phyloP scores from a whole-genome alignment of 805 yeast species.

The Wickerhamomyces kurtzmanii region DNA sequence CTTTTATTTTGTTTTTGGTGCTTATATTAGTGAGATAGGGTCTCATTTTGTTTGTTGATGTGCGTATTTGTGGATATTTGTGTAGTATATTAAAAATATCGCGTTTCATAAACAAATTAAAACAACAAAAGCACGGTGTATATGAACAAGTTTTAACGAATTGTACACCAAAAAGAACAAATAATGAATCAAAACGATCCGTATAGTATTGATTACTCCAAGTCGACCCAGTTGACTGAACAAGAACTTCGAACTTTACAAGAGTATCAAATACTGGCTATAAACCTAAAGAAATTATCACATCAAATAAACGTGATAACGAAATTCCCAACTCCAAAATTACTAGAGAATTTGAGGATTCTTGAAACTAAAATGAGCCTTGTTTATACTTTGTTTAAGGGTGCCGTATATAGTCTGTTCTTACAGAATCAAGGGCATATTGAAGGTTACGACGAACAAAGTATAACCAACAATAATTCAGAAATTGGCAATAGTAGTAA shows the following conservation, averaged over 20 bases:
- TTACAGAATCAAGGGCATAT: constrained; percentile 40
- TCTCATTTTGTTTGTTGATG: too few relatives aligned
- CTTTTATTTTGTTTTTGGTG: too few relatives aligned
- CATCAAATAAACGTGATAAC: constrained; percentile 11
- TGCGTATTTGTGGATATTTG: too few relatives aligned
- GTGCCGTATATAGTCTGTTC: constrained; percentile 60
- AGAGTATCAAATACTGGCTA: constrained; percentile 27
- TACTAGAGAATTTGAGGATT: constrained; percentile 41
- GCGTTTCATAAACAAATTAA: too few relatives aligned
- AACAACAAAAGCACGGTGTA: too few relatives aligned
- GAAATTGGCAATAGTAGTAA: not conserved
- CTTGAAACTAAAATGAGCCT: constrained; percentile 56
- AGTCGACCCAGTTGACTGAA: constrained; percentile 18
- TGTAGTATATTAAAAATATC: too few relatives aligned
- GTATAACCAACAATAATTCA: constrained; percentile 1
- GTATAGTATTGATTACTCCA: constrained; percentile 14
- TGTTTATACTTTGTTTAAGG: constrained; percentile 57
- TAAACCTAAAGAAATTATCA: constrained; percentile 19
- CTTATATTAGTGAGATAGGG: too few relatives aligned
- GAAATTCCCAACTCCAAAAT: constrained; percentile 18
- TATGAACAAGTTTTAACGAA: too few relatives aligned
- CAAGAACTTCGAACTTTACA: constrained; percentile 25
- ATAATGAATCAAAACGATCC: too few relatives aligned
- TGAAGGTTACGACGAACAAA: constrained; percentile 9
- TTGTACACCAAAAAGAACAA: too few relatives aligned